phyloP scores from a whole-genome alignment of 1,284 basidiomycete genomes.

The Chalciporus sp. region DNA sequence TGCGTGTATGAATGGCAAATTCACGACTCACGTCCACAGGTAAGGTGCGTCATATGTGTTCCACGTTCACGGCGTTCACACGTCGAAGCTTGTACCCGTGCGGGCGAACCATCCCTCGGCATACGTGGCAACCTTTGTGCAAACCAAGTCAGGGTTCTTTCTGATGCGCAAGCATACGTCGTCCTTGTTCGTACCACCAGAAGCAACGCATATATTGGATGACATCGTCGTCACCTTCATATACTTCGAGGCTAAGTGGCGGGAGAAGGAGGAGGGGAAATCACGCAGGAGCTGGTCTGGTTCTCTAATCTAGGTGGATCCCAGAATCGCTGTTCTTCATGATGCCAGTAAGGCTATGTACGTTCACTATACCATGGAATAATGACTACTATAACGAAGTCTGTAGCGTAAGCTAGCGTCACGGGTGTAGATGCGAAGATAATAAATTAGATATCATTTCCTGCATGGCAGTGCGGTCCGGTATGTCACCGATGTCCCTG shows the following conservation, averaged over 20 bases:
- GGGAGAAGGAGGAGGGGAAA: slow-evolving; percentile 25
- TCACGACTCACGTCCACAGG: slow-evolving; percentile 25
- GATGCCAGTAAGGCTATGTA: neutral
- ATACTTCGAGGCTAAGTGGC: slow-evolving; percentile 36
- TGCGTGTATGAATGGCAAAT: slow-evolving; percentile 35
- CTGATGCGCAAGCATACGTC: slow-evolving; percentile 22
- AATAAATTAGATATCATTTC: neutral
- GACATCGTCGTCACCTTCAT: slow-evolving; percentile 40
- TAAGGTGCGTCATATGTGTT: slow-evolving; percentile 3
- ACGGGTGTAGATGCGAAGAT: neutral
- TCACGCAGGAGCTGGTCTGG: slow-evolving; percentile 12
- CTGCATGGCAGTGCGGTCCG: neutral
- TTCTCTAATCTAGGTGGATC: slow-evolving; percentile 5
- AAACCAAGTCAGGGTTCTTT: slow-evolving; percentile 21
- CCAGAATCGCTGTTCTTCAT: neutral
- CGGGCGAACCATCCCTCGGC: slow-evolving; percentile 2
- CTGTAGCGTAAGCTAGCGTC: neutral
- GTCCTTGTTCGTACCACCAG: slow-evolving; percentile 30
- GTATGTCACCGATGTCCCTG: neutral
- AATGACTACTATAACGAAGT: neutral
- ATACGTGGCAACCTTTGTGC: slow-evolving; percentile 33
- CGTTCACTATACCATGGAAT: neutral
- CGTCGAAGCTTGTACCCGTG: slow-evolving; percentile 32
- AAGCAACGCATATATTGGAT: slow-evolving; percentile 34
- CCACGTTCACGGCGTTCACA: neutral